Percentiles rank a stretch among this genome's conserved stretches.
Conservation (phyloP, 345 rosid species). For the Hibiscus trionum region DNA sequence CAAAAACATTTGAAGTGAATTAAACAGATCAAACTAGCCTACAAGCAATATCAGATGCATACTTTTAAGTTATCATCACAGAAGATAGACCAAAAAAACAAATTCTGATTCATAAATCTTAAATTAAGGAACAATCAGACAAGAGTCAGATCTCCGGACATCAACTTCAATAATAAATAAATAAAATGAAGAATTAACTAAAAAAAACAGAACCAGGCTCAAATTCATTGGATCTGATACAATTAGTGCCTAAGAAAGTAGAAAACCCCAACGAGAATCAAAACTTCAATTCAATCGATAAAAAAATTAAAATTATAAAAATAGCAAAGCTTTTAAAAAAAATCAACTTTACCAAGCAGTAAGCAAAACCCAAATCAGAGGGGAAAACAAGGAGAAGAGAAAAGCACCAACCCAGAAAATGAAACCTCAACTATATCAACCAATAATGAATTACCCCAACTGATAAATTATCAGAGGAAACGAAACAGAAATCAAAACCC, state of each 20-base stretch:
- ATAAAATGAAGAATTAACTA: too few relatives aligned
- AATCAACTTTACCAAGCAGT: background rate
- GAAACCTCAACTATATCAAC: background rate
- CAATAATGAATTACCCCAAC: background rate
- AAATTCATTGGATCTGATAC: conserved; percentile 16
- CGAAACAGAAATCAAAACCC: background rate
- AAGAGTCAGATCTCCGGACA: background rate
- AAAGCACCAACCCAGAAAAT: background rate
- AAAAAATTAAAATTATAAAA: background rate
- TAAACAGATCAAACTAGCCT: background rate
- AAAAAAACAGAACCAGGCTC: background rate
- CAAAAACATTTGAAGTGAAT: too few relatives aligned
- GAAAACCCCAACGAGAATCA: background rate
- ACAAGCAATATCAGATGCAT: background rate
- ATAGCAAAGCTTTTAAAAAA: background rate
- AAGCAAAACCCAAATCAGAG: background rate
- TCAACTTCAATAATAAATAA: too few relatives aligned
- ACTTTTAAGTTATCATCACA: background rate
- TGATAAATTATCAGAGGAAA: background rate
- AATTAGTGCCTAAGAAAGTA: background rate
- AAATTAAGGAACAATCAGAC: background rate
- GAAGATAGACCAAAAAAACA: background rate
- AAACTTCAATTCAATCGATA: background rate
- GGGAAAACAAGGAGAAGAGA: background rate
- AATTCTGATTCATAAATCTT: conserved; percentile 1